Percentiles rank a stretch among this genome's conserved stretches.
Evolutionary conservation across 2,329 filamentous ascomycete species (phyloP).

Genomic region (Tolypocladium amazonense): DNA sequence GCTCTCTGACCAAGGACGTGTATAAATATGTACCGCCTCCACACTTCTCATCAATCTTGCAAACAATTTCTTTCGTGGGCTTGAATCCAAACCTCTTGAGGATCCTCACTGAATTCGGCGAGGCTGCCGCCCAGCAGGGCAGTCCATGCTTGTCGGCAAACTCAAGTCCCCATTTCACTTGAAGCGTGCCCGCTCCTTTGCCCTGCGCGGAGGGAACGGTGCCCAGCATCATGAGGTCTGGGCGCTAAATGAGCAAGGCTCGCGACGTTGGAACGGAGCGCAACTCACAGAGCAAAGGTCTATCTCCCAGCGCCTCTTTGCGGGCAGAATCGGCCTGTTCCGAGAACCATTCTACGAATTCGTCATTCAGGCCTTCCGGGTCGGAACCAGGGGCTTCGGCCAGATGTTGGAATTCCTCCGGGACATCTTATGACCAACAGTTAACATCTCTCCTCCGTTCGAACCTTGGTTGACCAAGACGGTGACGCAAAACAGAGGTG

Average conservation of each 20-base stretch:
- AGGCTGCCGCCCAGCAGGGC: neutral
- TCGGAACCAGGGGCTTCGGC: neutral
- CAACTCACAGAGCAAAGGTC: neutral
- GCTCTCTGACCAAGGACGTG: constrained; percentile 1
- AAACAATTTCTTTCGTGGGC: neutral
- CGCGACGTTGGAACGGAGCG: neutral
- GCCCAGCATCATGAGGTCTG: neutral
- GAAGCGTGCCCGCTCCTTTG: neutral
- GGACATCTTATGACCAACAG: neutral
- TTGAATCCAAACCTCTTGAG: neutral
- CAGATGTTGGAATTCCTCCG: neutral
- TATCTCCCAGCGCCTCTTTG: neutral
- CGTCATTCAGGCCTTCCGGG: neutral
- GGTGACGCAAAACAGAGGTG: neutral
- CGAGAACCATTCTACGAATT: neutral
- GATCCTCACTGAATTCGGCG: neutral
- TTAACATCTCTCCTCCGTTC: neutral
- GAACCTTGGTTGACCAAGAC: too few species aligned
- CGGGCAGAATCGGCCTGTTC: neutral
- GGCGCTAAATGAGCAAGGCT: neutral
- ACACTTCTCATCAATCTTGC: neutral
- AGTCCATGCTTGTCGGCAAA: neutral
- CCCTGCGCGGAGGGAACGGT: neutral
- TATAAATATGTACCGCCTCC: neutral
- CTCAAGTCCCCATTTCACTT: neutral